Evolutionary conservation across 208 protist genomes (phyloP).

Genomic region (Leishmania gerbilli): DNA sequence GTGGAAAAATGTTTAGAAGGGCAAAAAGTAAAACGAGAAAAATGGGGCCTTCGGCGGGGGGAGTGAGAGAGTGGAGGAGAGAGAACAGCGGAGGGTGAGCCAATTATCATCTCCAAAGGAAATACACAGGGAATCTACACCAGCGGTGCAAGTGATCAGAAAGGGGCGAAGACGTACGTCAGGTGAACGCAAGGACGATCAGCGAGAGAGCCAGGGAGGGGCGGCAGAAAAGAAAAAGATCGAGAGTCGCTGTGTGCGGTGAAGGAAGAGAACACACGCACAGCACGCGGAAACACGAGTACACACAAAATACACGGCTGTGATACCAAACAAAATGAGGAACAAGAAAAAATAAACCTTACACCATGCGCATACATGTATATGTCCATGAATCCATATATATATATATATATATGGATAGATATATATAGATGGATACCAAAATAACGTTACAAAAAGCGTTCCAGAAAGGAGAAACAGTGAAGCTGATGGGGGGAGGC

Average conservation of each 20-base stretch:
- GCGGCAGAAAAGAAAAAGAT: constrained; percentile 19
- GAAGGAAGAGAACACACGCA: neutral
- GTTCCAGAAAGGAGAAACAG: too few relatives aligned
- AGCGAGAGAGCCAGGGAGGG: neutral
- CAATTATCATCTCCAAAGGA: constrained; percentile 23
- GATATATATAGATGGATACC: too few relatives aligned
- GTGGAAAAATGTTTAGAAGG: neutral
- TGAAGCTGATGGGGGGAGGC: too few relatives aligned
- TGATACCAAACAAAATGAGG: neutral
- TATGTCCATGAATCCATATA: neutral
- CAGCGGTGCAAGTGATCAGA: neutral
- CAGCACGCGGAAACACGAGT: neutral
- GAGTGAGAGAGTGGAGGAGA: neutral
- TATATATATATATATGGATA: neutral
- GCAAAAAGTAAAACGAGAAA: neutral
- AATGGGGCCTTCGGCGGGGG: neutral
- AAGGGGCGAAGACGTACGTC: neutral
- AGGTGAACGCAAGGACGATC: neutral
- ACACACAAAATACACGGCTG: neutral
- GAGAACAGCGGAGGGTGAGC: neutral
- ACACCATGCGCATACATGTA: too few relatives aligned
- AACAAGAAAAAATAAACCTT: neutral
- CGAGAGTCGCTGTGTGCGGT: neutral
- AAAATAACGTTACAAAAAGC: too few relatives aligned
- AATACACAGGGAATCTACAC: neutral